A percentile compares a stretch with the other conserved stretches of the same genome.
phyloP scores from a whole-genome alignment of 495 filamentous ascomycete genomes.

The Penicillium diatomitis region DNA sequence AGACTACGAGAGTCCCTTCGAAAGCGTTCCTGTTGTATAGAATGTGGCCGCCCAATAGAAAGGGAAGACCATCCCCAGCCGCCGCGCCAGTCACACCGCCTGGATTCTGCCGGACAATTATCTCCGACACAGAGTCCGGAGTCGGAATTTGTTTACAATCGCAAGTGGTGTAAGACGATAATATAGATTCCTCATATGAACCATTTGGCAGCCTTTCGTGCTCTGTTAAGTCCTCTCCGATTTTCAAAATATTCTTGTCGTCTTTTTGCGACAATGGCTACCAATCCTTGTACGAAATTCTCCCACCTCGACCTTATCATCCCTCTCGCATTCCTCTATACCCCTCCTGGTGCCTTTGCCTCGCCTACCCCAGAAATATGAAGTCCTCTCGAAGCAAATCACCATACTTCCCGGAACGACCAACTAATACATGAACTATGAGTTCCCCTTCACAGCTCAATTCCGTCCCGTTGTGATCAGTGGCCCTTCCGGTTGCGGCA shows the following conservation, averaged over 20 bases:
- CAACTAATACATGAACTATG: neutral
- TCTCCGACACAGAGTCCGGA: slow-evolving; percentile 2
- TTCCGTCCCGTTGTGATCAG: slow-evolving; percentile 73
- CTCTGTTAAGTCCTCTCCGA: slow-evolving; percentile 1
- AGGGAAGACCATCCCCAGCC: neutral
- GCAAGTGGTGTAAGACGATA: neutral
- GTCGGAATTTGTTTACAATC: neutral
- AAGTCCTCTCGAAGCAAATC: too few species aligned
- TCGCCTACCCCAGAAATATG: too few species aligned
- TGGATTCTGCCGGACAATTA: slow-evolving; percentile 10
- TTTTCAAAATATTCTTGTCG: neutral
- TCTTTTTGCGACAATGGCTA: slow-evolving; percentile 17
- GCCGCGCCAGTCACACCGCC: slow-evolving; percentile 5
- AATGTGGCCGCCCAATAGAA: slow-evolving; percentile 3
- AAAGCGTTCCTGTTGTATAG: slow-evolving; percentile 3
- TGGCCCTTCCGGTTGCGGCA: slow-evolving; percentile 78
- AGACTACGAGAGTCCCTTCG: too few species aligned
- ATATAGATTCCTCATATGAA: slow-evolving; percentile 12
- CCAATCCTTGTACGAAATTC: slow-evolving; percentile 16
- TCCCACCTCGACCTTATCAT: neutral
- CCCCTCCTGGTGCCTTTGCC: neutral
- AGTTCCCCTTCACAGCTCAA: slow-evolving; percentile 17
- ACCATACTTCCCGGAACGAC: neutral
- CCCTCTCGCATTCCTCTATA: neutral
- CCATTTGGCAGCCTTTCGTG: slow-evolving; percentile 8